Evolutionary conservation across 306 rosid genomes (phyloP).

Genomic region (Vachellia collinsii): DNA sequence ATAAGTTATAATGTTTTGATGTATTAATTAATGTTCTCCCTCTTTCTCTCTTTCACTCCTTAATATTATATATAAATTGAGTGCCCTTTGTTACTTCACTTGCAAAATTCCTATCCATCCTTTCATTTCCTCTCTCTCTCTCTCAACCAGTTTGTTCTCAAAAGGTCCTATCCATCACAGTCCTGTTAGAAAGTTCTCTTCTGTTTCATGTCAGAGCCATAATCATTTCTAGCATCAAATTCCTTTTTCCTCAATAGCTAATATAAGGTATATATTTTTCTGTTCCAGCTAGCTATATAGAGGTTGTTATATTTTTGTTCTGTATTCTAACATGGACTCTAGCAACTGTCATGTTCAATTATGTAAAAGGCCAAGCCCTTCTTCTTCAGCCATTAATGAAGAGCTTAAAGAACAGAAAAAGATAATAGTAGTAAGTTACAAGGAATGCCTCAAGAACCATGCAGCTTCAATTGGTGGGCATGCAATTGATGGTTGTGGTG

Average conservation of each 20-base stretch:
- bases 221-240: conserved; percentile 6
- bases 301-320: neutral
- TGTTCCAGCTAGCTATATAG: neutral
- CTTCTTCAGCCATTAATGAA: conserved; percentile 8
- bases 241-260: neutral
- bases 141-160: neutral
- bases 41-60: conserved; percentile 9
- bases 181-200: conserved; percentile 16
- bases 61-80: conserved; percentile 30
- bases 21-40: neutral
- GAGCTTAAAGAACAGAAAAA: conserved; percentile 36
- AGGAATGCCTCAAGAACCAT: conserved; percentile 64
- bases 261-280: neutral
- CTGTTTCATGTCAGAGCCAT: conserved; percentile 21
- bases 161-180: conserved; percentile 4
- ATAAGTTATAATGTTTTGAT: too few species aligned
- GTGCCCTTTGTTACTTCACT: conserved; percentile 53
- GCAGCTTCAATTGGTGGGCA: conserved; percentile 65
- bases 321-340: conserved; percentile 36
- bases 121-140: neutral
- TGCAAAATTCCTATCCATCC: conserved; percentile 43
- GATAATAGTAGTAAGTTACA: conserved; percentile 40
- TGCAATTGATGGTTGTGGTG: conserved; percentile 69
- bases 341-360: conserved; percentile 9
- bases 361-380: conserved; percentile 29